Base-by-base conservation (phyloP, 768 basidiomycete species). In the Fomitopsis serialis region DNA sequence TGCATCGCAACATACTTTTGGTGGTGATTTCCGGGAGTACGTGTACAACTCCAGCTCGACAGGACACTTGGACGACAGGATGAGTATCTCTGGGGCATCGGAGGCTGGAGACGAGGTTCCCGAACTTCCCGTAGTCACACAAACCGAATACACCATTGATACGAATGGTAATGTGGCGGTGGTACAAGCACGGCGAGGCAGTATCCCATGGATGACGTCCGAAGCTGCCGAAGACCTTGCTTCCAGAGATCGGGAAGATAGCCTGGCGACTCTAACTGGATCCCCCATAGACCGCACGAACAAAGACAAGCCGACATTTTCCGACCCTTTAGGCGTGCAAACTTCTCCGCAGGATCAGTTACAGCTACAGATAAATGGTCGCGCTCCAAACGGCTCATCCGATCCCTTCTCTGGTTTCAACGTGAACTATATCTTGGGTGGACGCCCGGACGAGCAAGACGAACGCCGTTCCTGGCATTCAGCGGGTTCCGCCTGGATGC, bases 181-280 rank as follows among this genome's bases (percentile, higher is more conserved):
- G 45, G 43, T 24, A 49, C 49, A 23, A 52, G 54, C 23, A 37
- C 74, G 82, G 52, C 73, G 79, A 54, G 80, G 80, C 12, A 86
- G 84, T 59, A 61, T 79, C 15, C 83, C 85, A n/a, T 78, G 84
- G 70, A 73, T 75, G 40, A 84, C 85, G 12, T 78, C 82, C 17
- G 75, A 72, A 17, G 62, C 66, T 10, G 57, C 66, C 27, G 61
- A 27, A 34, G 48, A 47, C 23, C 22, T 54, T 17, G 60, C 63
- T 34, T 62, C 66, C 45, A 74, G 80, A 32, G 75, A 79, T 52
- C 72, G 81, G 42, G 85, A 85, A 62, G 78, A 76, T 53, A 83
- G 80, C 61, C 63, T 80, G 34, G 72, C 74, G 37, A 84, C 82
- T 11, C 63, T 82, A n/a, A 77, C 56, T 6, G 57, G 52, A 9